A percentile compares a stretch with the other conserved stretches of the same genome.
phyloP scores from a whole-genome alignment of 176 grass and related monocot genomes.

The Phyllostachys edulis region DNA sequence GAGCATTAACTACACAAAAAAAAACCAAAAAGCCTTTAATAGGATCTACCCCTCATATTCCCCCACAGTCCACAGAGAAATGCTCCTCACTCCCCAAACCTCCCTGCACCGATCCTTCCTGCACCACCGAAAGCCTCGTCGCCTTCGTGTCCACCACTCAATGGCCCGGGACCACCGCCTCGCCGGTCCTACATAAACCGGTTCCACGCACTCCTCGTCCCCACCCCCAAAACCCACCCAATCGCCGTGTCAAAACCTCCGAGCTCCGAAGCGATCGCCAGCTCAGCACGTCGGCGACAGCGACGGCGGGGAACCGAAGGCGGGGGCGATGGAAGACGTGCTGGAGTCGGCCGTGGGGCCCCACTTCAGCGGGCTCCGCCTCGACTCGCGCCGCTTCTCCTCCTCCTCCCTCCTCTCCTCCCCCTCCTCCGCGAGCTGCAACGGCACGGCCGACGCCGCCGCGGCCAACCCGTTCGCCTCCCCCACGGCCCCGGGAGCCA shows the following conservation, averaged over 20 bases:
- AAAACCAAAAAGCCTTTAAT: background rate
- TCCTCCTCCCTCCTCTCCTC: constrained; percentile 47
- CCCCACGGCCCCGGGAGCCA: background rate
- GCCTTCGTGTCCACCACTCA: background rate
- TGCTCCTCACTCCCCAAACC: background rate
- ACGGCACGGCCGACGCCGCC: constrained; percentile 3
- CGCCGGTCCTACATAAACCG: constrained; percentile 17
- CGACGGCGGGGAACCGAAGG: background rate
- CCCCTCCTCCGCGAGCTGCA: constrained; percentile 42
- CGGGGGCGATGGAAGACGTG: constrained; percentile 57
- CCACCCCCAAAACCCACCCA: constrained; percentile 35
- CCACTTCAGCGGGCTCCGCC: constrained; percentile 94
- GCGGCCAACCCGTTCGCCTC: background rate
- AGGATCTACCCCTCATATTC: constrained; percentile 32
- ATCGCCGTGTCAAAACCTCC: constrained; percentile 67
- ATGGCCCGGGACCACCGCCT: background rate
- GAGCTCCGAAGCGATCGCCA: constrained; percentile 33
- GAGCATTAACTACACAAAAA: background rate
- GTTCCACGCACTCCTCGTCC: background rate
- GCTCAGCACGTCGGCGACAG: constrained; percentile 21
- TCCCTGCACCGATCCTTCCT: background rate
- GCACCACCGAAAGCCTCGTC: background rate
- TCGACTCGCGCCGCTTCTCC: constrained; percentile 51
- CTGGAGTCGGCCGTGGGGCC: constrained; percentile 77
- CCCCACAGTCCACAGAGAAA: background rate